A percentile compares a stretch with the other conserved stretches of the same genome.
Conservation (phyloP, 805 yeast species). For the Yamadazyma philogaea region DNA sequence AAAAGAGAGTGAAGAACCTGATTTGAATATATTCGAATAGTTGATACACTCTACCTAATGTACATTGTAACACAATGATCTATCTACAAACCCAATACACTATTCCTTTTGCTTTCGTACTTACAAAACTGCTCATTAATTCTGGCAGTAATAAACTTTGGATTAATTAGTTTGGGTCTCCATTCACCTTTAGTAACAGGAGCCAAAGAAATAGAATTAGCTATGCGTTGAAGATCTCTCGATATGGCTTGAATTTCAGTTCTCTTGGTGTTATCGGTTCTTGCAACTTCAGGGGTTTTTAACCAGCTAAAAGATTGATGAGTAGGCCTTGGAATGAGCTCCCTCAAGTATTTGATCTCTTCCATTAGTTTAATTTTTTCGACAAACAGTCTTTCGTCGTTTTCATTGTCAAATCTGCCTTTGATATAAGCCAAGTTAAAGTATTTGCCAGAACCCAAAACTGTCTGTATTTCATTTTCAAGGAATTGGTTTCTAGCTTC, state of each 20-base stretch:
- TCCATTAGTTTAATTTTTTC: constrained; percentile 38
- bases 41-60: not conserved
- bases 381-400: constrained; percentile 30
- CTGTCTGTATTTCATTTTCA: constrained; percentile 16
- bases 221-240: constrained; percentile 8
- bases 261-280: not conserved
- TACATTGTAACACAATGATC: not conserved
- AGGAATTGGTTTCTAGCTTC: constrained; percentile 23
- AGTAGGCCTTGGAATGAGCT: constrained; percentile 19
- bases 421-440: constrained; percentile 10
- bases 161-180: constrained; percentile 9
- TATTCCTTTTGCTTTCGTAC: constrained; percentile 7
- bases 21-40: not conserved
- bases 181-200: constrained; percentile 7
- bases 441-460: constrained; percentile 12
- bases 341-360: constrained; percentile 43
- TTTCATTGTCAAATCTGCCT: constrained; percentile 27
- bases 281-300: constrained; percentile 2
- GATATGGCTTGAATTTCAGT: constrained; percentile 1
- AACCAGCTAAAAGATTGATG: constrained; percentile 21
- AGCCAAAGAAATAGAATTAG: constrained; percentile 10
- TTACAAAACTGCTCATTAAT: constrained; percentile 17
- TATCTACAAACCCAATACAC: not conserved
- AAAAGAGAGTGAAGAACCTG: constrained; percentile 7
- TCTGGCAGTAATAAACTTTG: constrained; percentile 18